Evolutionary conservation across 768 basidiomycete genomes (phyloP), one percentile per base, ranked within the genome.

Genomic region (Phanerodontia chrysosporium): DNA sequence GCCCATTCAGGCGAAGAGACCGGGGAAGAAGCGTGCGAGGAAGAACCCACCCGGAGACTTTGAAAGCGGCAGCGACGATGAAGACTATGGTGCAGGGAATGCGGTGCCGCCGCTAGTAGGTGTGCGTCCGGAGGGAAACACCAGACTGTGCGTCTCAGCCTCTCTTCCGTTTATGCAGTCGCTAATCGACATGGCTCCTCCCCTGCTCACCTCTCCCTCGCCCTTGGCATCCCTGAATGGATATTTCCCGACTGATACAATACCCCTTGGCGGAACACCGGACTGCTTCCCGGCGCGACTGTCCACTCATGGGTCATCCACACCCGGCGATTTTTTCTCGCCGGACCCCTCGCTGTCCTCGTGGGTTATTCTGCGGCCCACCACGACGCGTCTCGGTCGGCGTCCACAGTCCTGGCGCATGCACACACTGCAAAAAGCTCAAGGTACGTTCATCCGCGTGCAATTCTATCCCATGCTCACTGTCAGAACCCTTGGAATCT

Each of bases 351-450:
- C 51, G 35, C 32, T 39, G n/a, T n/a, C 30, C 56, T 25, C 46
- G 56, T 21, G 12, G 7, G 51, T 48, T 44, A 27, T 48, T 53
- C 29, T 39, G 48, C 22, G 30, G 48, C 45, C 18, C 16, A 21
- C 45, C 18, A 22, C 22, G 32, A 29, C 25, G 29, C 45, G 39
- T 35, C 48, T 35, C 16, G 25, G 18, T 28, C 51, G 39, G 58
- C 52, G 52, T 28, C 18, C 51, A 45, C 70, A 92, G 90, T 45
- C 85, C 86, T 62, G 89, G 91, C 58, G 91, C 91, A 45, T 93
- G 91, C 72, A 87, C 82, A 2, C 84, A 92, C 67, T 93, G 91
- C 81, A 93, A 92, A 72, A 88, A 85, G 68, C 83, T 92, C 66
- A 93, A 93, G 86, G 89, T 87, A 46, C 2, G 32, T 29, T 49